Percentiles rank a stretch among this genome's conserved stretches.
Evolutionary conservation across 108 stramenopile species (phyloP).

Genomic region (Cylindrotheca closterium): DNA sequence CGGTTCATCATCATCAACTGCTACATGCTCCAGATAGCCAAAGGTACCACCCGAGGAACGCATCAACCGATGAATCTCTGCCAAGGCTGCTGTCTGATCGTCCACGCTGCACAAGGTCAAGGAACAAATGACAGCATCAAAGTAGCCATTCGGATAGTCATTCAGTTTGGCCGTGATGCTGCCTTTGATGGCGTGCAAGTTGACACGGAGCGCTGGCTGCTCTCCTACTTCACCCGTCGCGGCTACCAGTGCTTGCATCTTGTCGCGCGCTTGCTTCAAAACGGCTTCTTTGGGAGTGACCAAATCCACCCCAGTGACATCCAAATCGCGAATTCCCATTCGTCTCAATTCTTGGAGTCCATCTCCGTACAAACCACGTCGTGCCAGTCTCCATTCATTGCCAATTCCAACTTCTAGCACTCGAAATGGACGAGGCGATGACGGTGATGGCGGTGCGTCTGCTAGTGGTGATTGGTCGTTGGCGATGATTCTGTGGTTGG

Average conservation of each 20-base stretch:
- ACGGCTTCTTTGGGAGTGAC: slow-evolving; percentile 12
- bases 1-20: slow-evolving; percentile 45
- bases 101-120: slow-evolving; percentile 57
- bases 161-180: slow-evolving; percentile 17
- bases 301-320: slow-evolving; percentile 40
- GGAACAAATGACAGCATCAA: slow-evolving; percentile 47
- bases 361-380: slow-evolving; percentile 40
- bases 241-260: neutral
- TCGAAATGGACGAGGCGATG: slow-evolving; percentile 21
- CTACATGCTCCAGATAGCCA: slow-evolving; percentile 79
- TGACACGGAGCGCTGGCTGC: neutral
- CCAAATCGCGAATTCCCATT: slow-evolving; percentile 10
- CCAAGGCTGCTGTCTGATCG: slow-evolving; percentile 51
- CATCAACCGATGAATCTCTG: slow-evolving; percentile 67
- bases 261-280: neutral
- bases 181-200: slow-evolving; percentile 23
- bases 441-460: slow-evolving; percentile 6
- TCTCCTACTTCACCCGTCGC: neutral
- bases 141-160: slow-evolving; percentile 37
- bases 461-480: too few relatives aligned
- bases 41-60: slow-evolving; percentile 59
- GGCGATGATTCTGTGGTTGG: too few relatives aligned
- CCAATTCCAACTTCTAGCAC: slow-evolving; percentile 63
- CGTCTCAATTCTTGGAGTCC: slow-evolving; percentile 21
- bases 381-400: slow-evolving; percentile 30